Evolutionary conservation across 305 asterid genomes (phyloP).

Genomic region (Euphrasia arctica): DNA sequence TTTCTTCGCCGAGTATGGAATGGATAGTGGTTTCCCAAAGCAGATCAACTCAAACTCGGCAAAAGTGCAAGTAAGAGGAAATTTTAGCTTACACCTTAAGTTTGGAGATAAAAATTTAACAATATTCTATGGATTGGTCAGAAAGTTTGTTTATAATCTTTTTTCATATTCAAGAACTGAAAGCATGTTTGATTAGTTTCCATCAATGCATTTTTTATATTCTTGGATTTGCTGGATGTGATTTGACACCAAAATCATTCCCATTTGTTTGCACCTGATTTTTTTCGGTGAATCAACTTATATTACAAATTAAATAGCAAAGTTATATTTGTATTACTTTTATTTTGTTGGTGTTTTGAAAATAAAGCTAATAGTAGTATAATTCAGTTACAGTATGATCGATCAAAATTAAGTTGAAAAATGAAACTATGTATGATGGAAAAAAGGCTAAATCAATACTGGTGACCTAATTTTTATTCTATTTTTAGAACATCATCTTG

Average conservation of each 20-base stretch:
- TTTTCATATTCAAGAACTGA: background rate
- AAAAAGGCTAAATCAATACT: no score
- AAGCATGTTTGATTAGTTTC: no score
- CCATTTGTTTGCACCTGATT: no score
- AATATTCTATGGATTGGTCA: background rate
- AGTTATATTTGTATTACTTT: background rate
- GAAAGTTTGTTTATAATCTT: slow-evolving; percentile 8
- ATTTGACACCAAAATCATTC: no score
- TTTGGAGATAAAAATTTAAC: slow-evolving; percentile 13
- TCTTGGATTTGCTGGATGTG: no score
- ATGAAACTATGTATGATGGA: no score
- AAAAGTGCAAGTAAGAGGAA: slow-evolving; percentile 71
- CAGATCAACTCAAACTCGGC: slow-evolving; percentile 59
- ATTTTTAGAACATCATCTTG: background rate
- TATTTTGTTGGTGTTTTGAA: slow-evolving; percentile 8
- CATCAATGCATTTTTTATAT: no score
- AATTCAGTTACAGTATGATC: background rate
- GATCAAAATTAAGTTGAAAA: background rate
- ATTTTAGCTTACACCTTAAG: slow-evolving; percentile 8
- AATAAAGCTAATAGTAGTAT: no score
- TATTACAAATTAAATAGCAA: no score
- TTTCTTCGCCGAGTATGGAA: slow-evolving; percentile 90
- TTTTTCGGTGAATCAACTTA: no score
- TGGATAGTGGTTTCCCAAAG: slow-evolving; percentile 86
- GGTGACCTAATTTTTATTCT: background rate